A percentile compares a stretch with the other conserved stretches of the same genome.
Conservation (phyloP, 306 rosid genomes). For the Quercus alba region DNA sequence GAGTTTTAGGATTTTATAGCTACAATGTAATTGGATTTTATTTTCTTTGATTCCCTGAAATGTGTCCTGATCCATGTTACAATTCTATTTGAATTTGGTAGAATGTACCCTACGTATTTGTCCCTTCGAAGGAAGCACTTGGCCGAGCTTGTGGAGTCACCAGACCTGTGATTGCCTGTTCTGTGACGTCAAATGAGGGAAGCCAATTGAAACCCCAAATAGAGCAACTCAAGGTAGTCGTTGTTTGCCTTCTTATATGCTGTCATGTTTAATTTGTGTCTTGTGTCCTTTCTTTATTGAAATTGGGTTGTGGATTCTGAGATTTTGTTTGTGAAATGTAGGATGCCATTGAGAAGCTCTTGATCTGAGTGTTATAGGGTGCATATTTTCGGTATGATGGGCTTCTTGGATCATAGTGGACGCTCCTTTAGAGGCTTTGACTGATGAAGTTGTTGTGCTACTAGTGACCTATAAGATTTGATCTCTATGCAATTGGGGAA, state of each 20-base stretch:
- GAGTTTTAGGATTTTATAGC: background rate
- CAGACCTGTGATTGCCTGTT: constrained; percentile 83
- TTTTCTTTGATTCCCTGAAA: background rate
- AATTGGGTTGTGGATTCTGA: constrained; percentile 16
- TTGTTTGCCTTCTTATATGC: background rate
- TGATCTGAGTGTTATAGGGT: constrained; percentile 39
- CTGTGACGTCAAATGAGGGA: constrained; percentile 88
- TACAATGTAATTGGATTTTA: background rate
- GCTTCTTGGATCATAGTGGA: constrained; percentile 59
- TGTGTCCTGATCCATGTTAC: background rate
- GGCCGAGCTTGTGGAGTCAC: constrained; percentile 96
- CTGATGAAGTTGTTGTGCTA: constrained; percentile 54
- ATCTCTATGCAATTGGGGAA: constrained; percentile 5
- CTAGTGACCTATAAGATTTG: constrained; percentile 19
- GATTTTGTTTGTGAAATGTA: constrained; percentile 22
- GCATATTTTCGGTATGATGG: constrained; percentile 64
- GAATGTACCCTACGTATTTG: constrained; percentile 91
- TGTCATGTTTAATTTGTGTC: background rate
- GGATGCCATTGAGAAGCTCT: constrained; percentile 96
- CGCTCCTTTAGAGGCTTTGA: constrained; percentile 79
- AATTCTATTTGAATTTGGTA: constrained; percentile 19
- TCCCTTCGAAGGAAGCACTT: constrained; percentile 92
- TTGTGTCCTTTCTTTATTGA: background rate
- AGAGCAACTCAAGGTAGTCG: constrained; percentile 73
- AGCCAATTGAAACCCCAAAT: constrained; percentile 89